phyloP scores from a whole-genome alignment of 208 protist species.

The Wallacemonas collosoma region DNA sequence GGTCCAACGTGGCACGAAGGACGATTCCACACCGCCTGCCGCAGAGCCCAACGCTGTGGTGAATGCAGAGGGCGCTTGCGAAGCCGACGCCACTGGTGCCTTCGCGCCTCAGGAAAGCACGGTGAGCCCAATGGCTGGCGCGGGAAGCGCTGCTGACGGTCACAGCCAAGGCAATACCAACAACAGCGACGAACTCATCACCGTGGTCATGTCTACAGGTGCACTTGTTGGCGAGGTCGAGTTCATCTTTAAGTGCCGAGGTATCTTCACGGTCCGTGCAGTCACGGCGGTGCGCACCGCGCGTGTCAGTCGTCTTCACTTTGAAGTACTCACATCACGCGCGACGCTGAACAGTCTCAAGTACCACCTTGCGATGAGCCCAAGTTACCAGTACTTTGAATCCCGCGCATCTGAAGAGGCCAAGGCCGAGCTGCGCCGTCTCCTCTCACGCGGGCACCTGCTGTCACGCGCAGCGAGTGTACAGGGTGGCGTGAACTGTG shows the following conservation, averaged over 20 bases:
- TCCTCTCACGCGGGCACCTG: constrained; percentile 29
- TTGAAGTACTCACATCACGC: constrained; percentile 57
- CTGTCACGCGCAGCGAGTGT: not conserved
- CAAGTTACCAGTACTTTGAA: constrained; percentile 58
- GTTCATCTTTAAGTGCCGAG: constrained; percentile 57
- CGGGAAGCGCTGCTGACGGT: not conserved
- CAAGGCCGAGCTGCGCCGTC: constrained; percentile 43
- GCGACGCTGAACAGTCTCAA: constrained; percentile 48
- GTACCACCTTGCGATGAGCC: constrained; percentile 41
- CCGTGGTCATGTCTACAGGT: constrained; percentile 19
- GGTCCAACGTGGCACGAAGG: not conserved
- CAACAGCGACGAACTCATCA: not conserved
- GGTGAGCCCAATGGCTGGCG: no score
- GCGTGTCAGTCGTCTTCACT: constrained; percentile 62
- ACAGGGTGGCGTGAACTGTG: not conserved
- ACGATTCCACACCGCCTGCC: not conserved
- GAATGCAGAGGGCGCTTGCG: no score
- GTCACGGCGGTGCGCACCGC: constrained; percentile 51
- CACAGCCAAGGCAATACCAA: not conserved
- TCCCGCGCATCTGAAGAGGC: constrained; percentile 41
- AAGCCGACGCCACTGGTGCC: no score
- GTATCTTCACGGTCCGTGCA: constrained; percentile 42
- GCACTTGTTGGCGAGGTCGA: constrained; percentile 61
- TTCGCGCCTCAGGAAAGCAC: no score
- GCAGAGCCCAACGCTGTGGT: not conserved